Base-by-base conservation (phyloP, 116 monocot genomes). In the Thalassia testudinum region DNA sequence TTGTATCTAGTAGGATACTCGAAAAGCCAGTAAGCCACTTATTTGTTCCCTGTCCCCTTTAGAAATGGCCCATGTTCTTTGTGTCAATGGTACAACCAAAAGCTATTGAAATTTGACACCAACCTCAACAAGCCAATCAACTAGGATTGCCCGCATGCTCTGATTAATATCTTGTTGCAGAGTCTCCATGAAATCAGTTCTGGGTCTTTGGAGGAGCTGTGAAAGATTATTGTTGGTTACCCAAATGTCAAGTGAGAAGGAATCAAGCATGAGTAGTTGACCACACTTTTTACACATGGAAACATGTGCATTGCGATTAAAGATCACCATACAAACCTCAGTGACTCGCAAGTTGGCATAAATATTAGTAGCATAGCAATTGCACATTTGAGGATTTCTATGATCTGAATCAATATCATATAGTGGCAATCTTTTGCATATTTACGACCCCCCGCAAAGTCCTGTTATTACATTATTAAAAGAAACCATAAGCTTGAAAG, bases 101-200 rank as follows among this genome's bases (percentile, higher is more conserved):
- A n/a, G n/a, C n/a, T n/a, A n/a, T n/a, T n/a, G n/a, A n/a, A n/a
- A n/a, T n/a, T n/a, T n/a, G n/a, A n/a, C n/a, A n/a, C n/a, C n/a
- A 57, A 95, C 95, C 95, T 88, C 95, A 12, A 95, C 89, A 68
- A 95, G 95, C 95, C 95, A 95, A 65, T 95, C 95, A 34, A 88
- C 72, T 48, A 95, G 57, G 57, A 88, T 77, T 28, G 71, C 75
- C 51, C 95, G 68, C 95, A 95, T 95, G 66, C 63, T 72, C 54
- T 78, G 81, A 50, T 73, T 88, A 40, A 95, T 85, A 75, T 95
- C 88, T 40, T 49, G 65, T 49, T 95, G 95, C 62, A 85, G 42
- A 22, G 55, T 68, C 62, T 85, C 95, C 85, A 95, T 85, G 43
- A 72, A 95, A 66, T 85, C 62, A 37, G 67, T 66, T 21, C 0